A percentile compares a stretch with the other conserved stretches of the same genome.
Conservation (phyloP, 495 filamentous ascomycete genomes). For the Venustampulla echinocandica region DNA sequence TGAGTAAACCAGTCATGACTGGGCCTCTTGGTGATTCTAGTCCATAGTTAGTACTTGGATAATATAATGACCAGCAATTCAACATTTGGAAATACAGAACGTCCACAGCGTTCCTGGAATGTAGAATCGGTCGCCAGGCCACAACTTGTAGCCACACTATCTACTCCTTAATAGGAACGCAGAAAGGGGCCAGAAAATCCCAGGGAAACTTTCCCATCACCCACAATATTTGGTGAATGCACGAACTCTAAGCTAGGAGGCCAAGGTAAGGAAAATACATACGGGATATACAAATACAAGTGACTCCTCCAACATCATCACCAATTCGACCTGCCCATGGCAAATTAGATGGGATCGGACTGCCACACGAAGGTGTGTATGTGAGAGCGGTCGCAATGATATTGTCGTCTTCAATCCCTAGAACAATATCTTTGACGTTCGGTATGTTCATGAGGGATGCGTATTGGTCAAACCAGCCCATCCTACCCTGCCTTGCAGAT, state of each 20-base stretch:
- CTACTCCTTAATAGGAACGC: no score
- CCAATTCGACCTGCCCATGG: slow-evolving; percentile 50
- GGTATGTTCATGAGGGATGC: slow-evolving; percentile 35
- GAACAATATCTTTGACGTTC: slow-evolving; percentile 41
- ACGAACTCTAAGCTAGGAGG: background rate
- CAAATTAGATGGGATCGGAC: slow-evolving; percentile 44
- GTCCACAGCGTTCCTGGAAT: no score
- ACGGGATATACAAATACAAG: slow-evolving; percentile 52
- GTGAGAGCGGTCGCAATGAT: slow-evolving; percentile 49
- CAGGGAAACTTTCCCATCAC: no score
- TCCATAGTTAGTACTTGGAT: slow-evolving; percentile 1
- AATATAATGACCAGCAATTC: no score
- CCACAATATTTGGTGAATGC: no score
- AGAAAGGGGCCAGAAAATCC: no score
- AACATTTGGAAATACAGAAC: no score
- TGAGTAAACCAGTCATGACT: slow-evolving; percentile 11
- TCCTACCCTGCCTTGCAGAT: slow-evolving; percentile 27
- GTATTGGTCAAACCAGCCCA: slow-evolving; percentile 50
- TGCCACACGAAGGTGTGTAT: slow-evolving; percentile 43
- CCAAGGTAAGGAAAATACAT: slow-evolving; percentile 11
- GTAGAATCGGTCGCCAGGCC: no score
- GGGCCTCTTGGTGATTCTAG: slow-evolving; percentile 5
- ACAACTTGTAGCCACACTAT: no score
- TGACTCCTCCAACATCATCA: slow-evolving; percentile 48
- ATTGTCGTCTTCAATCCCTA: slow-evolving; percentile 33